phyloP scores from a whole-genome alignment of 805 yeast species.

The Metschnikowia hibisci region DNA sequence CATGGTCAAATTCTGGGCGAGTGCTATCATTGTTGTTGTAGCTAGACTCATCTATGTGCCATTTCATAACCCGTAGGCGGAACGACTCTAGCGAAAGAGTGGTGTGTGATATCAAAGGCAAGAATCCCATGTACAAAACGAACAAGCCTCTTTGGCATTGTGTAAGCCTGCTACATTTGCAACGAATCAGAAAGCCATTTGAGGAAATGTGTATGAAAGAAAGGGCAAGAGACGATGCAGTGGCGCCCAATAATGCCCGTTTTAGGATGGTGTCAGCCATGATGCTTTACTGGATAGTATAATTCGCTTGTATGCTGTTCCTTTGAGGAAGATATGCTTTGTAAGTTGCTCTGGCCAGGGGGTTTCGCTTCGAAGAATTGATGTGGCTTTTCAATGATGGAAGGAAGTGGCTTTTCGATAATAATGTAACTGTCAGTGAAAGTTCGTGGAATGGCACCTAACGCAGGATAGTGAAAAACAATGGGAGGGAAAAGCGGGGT shows the following conservation, averaged over 20 bases:
- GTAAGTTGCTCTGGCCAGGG: too few species aligned
- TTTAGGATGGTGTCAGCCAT: not conserved
- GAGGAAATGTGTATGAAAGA: not conserved
- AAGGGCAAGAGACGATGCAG: not conserved
- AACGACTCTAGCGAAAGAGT: not conserved
- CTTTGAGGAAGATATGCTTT: too few species aligned
- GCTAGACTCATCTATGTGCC: not conserved
- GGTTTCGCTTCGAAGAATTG: too few species aligned
- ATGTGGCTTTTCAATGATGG: too few species aligned
- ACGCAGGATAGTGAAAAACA: not conserved
- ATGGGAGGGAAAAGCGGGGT: not conserved
- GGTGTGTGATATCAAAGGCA: not conserved
- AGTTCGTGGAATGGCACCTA: not conserved
- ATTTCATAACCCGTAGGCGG: slow-evolving; percentile 1
- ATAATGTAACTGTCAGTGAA: not conserved
- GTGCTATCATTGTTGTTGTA: not conserved
- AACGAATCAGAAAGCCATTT: not conserved
- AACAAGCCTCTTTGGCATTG: slow-evolving; percentile 1
- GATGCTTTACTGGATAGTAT: not conserved
- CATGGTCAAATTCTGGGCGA: slow-evolving; percentile 1
- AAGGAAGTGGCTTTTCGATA: too few species aligned
- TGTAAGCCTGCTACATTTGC: not conserved
- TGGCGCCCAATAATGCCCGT: slow-evolving; percentile 1
- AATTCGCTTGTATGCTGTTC: too few species aligned
- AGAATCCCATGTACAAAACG: not conserved